These are phyloP conservation scores for Thozetella sp. DNA, from an alignment of 495 filamentous ascomycete species.

Conservation along the genomic window DNA sequence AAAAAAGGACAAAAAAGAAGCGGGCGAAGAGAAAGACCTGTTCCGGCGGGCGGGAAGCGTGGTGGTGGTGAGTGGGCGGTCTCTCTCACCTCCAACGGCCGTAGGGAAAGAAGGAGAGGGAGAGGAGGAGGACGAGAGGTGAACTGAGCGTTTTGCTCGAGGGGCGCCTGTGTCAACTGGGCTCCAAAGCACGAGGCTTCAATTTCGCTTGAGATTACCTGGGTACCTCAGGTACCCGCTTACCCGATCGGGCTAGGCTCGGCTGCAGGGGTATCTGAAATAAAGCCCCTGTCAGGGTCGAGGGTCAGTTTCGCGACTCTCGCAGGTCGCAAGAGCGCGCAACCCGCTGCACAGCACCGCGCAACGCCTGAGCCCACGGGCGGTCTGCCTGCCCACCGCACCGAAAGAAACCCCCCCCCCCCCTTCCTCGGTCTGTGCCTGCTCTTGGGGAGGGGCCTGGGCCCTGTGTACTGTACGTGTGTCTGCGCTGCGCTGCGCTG, in stretches of 20 bases:
- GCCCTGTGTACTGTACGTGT: no score
- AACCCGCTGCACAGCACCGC: no score
- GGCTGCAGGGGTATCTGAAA: constrained; percentile 10
- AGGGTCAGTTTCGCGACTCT: constrained; percentile 6
- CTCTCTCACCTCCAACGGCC: constrained; percentile 18
- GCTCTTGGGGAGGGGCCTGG: no score
- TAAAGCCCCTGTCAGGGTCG: constrained; percentile 11
- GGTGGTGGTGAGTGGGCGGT: constrained; percentile 7
- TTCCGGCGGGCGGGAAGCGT: constrained; percentile 11
- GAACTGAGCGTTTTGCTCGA: constrained; percentile 11
- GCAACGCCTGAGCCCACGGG: no score
- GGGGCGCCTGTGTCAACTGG: constrained; percentile 14
- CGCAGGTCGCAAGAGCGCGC: no score
- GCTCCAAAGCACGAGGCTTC: constrained; percentile 19
- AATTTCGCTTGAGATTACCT: constrained; percentile 36
- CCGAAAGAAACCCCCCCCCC: no score
- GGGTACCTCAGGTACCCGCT: constrained; percentile 16
- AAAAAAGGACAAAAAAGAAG: constrained; percentile 10
- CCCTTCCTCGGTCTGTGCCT: no score
- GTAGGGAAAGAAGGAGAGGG: constrained; percentile 11
- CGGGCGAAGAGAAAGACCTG: constrained; percentile 16
- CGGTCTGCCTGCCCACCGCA: no score
- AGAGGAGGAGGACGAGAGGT: constrained; percentile 12
- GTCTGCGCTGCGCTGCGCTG: no score
- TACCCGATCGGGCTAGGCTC: constrained; percentile 25